Conservation (phyloP, 1,284 basidiomycete species). For the Phlebopus sp. region DNA sequence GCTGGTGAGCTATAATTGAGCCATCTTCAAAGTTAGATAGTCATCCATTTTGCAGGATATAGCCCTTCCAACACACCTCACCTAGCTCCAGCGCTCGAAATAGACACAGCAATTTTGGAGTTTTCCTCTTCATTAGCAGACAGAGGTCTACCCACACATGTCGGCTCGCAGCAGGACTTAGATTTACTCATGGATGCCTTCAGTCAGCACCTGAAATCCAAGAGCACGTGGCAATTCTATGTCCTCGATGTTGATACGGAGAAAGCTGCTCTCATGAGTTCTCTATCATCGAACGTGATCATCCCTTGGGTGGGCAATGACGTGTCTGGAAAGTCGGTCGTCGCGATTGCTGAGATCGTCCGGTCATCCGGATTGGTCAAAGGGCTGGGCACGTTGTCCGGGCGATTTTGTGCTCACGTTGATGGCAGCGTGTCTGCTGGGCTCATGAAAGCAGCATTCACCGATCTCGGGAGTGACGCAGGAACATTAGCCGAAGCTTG, state of each 20-base stretch:
- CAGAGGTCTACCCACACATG: slow-evolving; percentile 68
- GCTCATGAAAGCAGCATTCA: slow-evolving; percentile 69
- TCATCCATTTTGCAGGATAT: slow-evolving; percentile 57
- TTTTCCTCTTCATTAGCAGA: slow-evolving; percentile 68
- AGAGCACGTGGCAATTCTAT: slow-evolving; percentile 90
- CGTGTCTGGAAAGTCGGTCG: slow-evolving; percentile 57
- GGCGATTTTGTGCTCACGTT: slow-evolving; percentile 67
- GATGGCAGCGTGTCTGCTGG: slow-evolving; percentile 62
- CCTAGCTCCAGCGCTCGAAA: slow-evolving; percentile 81
- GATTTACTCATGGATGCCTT: slow-evolving; percentile 65
- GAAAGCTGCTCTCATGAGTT: slow-evolving; percentile 50
- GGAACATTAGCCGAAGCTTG: slow-evolving; percentile 67
- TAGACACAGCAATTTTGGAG: slow-evolving; percentile 81
- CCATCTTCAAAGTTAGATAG: slow-evolving; percentile 1
- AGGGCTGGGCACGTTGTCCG: slow-evolving; percentile 58
- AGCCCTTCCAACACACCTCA: slow-evolving; percentile 89
- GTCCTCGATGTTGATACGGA: slow-evolving; percentile 72
- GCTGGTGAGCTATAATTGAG: slow-evolving; percentile 56
- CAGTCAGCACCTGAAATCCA: slow-evolving; percentile 54
- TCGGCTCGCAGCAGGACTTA: slow-evolving; percentile 69
- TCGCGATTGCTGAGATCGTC: slow-evolving; percentile 66
- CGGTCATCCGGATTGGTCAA: slow-evolving; percentile 53
- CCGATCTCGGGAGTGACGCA: slow-evolving; percentile 44
- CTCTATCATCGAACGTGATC: slow-evolving; percentile 43
- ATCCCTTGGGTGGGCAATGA: slow-evolving; percentile 56